phyloP scores from a whole-genome alignment of 1,139 yeast genomes.

The Williopsis jadinii region DNA sequence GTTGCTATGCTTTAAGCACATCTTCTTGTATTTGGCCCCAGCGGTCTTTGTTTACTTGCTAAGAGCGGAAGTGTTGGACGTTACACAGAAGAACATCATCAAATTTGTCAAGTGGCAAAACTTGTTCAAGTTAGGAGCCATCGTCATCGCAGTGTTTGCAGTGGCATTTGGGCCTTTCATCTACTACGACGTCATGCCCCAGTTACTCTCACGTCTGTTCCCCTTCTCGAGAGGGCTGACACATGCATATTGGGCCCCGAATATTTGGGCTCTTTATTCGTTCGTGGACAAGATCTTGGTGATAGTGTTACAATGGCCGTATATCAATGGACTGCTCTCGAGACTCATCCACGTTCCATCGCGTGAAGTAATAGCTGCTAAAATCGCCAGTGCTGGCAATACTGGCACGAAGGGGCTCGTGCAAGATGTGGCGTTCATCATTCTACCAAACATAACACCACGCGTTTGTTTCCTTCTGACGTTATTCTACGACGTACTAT shows the following conservation, averaged over 20 bases:
- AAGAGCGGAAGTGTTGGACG: conserved; percentile 50
- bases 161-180: conserved; percentile 80
- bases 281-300: conserved; percentile 72
- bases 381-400: conserved; percentile 31
- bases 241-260: conserved; percentile 99
- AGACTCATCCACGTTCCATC: conserved; percentile 21
- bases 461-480: conserved; percentile 71
- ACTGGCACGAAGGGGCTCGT: conserved; percentile 77
- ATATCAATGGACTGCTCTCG: conserved; percentile 30
- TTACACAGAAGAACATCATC: conserved; percentile 24
- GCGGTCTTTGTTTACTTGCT: conserved; percentile 80
- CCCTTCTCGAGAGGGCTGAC: conserved; percentile 95
- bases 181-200: conserved; percentile 55
- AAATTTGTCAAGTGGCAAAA: conserved; percentile 45
- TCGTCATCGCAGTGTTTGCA: conserved; percentile 57
- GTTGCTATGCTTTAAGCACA: conserved; percentile 88
- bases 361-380: conserved; percentile 22
- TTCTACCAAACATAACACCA: conserved; percentile 79
- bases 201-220: conserved; percentile 63
- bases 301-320: conserved; percentile 39
- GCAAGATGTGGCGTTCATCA: conserved; percentile 78
- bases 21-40: conserved; percentile 88
- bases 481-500: conserved; percentile 66
- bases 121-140: conserved; percentile 51
- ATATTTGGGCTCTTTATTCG: conserved; percentile 92